Evolutionary conservation across 805 yeast genomes (phyloP), one percentile per base, ranked within the genome.

Genomic region (Ascoidea tarda): DNA sequence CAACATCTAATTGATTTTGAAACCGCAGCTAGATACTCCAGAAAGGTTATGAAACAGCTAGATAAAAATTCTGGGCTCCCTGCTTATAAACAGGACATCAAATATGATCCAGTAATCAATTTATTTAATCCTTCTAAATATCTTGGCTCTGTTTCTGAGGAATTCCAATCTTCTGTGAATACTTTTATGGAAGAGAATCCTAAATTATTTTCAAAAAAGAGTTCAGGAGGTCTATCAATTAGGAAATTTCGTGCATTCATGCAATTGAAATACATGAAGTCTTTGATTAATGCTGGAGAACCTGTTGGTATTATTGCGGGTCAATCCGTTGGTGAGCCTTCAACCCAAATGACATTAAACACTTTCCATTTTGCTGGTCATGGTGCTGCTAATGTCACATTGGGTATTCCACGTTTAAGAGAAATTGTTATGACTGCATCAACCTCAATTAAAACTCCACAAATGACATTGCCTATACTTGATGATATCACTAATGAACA

Each of bases 371-470:
- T 93, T 65, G 99, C 99, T 62, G 99, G 99, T 68, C 99, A 95
- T 73, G 99, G 99, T 81, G 99, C 99, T 54, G 99, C 99, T 49
- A 93, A 93, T 70, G 99, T 93, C 58, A 93, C 99, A 0, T 77
- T 93, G 63, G 99, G 99, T 85, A 93, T 93, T 66, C 99, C 99
- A 47, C 96, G 99, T 80, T 82, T 93, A 87, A 85, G 99, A 80
- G 99, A 93, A 78, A 93, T 93, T 69, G 89, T 93, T 66, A 93
- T 93, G 99, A 95, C 99, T 10, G 99, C 99, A 21, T 87, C 96
- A 55, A 81, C 96, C 28, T 71, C 85, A 49, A 93, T 93, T 64
- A 87, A 88, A 73, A 93, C 99, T n/a, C 99, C 99, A 48, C 98
- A 93, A 72, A 93, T 93, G 99, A 81, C 93, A 4, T 73, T 93